Conservation (phyloP, 2,329 filamentous ascomycete species). For the Aspergillus novofumigatus region DNA sequence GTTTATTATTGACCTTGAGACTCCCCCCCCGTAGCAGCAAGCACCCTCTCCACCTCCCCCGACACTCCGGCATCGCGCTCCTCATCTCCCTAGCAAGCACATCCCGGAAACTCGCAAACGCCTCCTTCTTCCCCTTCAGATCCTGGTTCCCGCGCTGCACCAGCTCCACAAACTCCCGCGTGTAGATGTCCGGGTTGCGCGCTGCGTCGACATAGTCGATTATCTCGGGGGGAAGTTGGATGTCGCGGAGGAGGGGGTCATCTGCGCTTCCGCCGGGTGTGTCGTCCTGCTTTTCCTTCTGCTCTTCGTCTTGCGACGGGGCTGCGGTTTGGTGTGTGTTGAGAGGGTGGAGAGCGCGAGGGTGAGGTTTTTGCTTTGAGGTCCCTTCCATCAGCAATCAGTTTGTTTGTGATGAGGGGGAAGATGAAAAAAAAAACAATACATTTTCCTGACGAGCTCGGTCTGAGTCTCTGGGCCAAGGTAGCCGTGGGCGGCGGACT, state of each 20-base stretch:
- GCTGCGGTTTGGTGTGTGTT: conserved; percentile 25
- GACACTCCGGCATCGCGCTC: conserved; percentile 55
- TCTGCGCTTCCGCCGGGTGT: conserved; percentile 28
- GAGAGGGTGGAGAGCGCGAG: conserved; percentile 52
- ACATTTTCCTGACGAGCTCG: conserved; percentile 56
- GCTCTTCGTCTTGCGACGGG: not conserved
- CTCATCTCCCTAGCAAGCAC: conserved; percentile 56
- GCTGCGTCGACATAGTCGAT: conserved; percentile 60
- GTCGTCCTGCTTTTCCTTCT: too few species aligned
- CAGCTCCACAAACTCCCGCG: conserved; percentile 61
- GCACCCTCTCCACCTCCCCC: conserved; percentile 49
- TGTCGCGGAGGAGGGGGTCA: conserved; percentile 46
- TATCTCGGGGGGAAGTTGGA: conserved; percentile 58
- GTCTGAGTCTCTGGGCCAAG: conserved; percentile 54
- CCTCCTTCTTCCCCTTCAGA: conserved; percentile 57
- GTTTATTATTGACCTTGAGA: too few species aligned
- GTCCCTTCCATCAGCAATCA: too few species aligned
- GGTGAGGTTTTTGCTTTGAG: conserved; percentile 45
- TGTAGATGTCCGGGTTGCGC: conserved; percentile 65
- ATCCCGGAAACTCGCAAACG: conserved; percentile 56
- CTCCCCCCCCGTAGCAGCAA: too few species aligned
- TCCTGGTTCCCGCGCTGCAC: conserved; percentile 61
- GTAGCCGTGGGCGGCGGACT: conserved; percentile 56
- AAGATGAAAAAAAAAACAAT: too few species aligned
- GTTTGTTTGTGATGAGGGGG: too few species aligned